phyloP scores from a whole-genome alignment of 441 rosid genomes.

The Pelargonium citronellum region DNA sequence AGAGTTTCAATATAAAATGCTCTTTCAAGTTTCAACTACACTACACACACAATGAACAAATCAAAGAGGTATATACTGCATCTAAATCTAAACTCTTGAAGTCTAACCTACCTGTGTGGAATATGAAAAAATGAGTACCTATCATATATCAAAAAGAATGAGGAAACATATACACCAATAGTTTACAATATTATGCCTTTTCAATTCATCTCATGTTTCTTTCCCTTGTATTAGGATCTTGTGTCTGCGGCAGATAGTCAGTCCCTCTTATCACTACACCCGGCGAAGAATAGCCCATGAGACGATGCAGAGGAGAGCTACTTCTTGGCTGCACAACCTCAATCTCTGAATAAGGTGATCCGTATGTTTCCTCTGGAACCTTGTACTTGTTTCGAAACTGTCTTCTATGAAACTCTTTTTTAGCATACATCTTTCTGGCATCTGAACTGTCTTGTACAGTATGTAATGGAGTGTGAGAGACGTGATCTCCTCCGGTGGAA shows the following conservation, averaged over 20 bases:
- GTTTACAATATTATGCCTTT: neutral
- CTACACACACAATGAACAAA: no score
- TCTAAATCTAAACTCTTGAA: no score
- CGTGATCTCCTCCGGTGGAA: constrained; percentile 31
- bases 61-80: no score
- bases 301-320: constrained; percentile 66
- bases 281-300: constrained; percentile 81
- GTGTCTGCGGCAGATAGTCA: constrained; percentile 21
- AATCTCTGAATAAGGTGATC: constrained; percentile 30
- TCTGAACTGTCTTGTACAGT: constrained; percentile 18
- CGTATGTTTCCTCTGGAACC: constrained; percentile 27
- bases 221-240: constrained; percentile 6
- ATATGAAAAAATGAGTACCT: no score
- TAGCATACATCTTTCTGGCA: constrained; percentile 22
- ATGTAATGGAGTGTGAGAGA: constrained; percentile 19
- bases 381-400: constrained; percentile 27
- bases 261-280: constrained; percentile 37
- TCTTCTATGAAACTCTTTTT: constrained; percentile 21
- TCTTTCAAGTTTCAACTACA: no score
- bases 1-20: no score
- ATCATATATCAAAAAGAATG: no score
- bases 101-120: no score
- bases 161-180: no score
- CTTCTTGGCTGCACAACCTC: constrained; percentile 37
- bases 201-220: neutral